Evolutionary conservation across 805 yeast species (phyloP).

Genomic region (Myxozyma nipponensis): DNA sequence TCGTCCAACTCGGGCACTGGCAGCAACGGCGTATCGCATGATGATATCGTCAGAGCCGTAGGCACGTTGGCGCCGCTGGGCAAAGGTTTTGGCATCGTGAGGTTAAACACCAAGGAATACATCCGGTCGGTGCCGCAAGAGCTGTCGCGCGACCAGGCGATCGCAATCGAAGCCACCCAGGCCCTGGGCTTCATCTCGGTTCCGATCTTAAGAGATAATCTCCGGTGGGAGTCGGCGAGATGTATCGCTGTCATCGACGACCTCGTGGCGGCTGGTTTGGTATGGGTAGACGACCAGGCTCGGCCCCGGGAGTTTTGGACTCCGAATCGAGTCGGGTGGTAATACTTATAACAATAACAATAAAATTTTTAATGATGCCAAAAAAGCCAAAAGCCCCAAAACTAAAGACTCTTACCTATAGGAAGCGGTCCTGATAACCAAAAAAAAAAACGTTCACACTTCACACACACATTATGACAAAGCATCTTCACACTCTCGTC

Average conservation of each 20-base stretch:
- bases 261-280: constrained; percentile 73
- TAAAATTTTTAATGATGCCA: too few relatives aligned
- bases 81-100: constrained; percentile 62
- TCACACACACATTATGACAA: neutral
- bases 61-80: constrained; percentile 56
- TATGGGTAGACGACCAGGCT: constrained; percentile 70
- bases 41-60: constrained; percentile 58
- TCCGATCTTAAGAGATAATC: constrained; percentile 64
- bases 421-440: neutral
- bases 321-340: constrained; percentile 36
- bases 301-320: constrained; percentile 39
- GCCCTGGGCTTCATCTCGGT: constrained; percentile 70
- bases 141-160: constrained; percentile 62
- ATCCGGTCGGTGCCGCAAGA: constrained; percentile 62
- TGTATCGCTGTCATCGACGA: constrained; percentile 56
- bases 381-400: neutral
- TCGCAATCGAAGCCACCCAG: constrained; percentile 70
- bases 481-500: neutral
- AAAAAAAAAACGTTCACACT: neutral
- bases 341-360: constrained; percentile 2
- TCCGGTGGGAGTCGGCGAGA: constrained; percentile 66
- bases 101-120: constrained; percentile 53
- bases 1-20: neutral
- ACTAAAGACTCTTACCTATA: neutral
- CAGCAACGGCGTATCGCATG: constrained; percentile 34